Evolutionary conservation across 345 rosid species (phyloP), one percentile per base, ranked within the genome.

Genomic region (Linum usitatissimum): DNA sequence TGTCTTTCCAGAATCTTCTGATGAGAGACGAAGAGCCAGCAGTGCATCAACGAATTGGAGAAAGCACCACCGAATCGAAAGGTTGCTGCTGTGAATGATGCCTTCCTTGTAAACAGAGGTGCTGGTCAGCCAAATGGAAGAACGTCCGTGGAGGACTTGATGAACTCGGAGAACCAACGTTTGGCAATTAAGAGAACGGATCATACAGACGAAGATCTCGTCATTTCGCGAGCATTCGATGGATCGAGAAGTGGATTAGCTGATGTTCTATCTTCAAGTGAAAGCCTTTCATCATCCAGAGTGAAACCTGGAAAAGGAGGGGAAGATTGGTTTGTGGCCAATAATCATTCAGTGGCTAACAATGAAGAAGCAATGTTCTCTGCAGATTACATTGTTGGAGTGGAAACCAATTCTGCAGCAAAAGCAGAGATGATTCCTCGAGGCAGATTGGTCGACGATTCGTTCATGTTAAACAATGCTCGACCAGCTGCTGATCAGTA

Each of bases 401-500:
- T 76, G 67, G 28, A 23, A 23, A 23, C 28, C 28, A 23, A 23
- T 23, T 23, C 28, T 23, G 28, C 28, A 23, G 28, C 28, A 23
- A 23, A 23, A 23, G n/a, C n/a, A 2, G 28, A 23, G 28, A 0
- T 23, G 58, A 74, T 63, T 70, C 67, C 56, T 66, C 69, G 76
- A 71, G 81, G 76, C 10, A 61, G 67, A 31, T 66, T 73, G 9
- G 39, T 78, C 53, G 95, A 90, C 53, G 97, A 87, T 76, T 90
- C 91, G 62, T 76, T 90, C 76, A 87, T 90, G 91, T 76, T 87
- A 30, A 86, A 78, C n/a, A 73, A 68, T 63, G 74, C 69, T 61
- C 74, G 79, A n/a, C 66, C 77, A 7, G 59, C 75, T 60, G 69
- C 42, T 15, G 68, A 85, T 73, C 70, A 60, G 1, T 76, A 74